A percentile compares a stretch with the other conserved stretches of the same genome.
phyloP scores from a whole-genome alignment of 169 alveolate genomes.

The Eimeria mitis region DNA sequence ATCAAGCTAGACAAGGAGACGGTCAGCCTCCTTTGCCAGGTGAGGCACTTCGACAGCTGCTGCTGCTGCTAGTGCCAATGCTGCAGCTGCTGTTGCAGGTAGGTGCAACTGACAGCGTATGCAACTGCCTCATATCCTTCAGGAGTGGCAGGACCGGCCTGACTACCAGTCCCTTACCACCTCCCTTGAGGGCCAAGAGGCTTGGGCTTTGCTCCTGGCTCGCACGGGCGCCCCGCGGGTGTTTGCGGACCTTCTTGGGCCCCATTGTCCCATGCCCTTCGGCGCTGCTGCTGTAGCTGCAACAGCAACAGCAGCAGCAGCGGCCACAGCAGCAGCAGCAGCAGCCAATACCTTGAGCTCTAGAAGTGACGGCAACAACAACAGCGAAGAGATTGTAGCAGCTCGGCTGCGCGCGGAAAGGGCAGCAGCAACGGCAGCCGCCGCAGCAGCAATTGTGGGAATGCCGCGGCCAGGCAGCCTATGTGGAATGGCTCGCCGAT shows the following conservation, averaged over 20 bases:
- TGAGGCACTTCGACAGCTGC: not conserved
- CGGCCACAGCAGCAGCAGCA: constrained; percentile 56
- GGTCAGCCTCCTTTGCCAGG: constrained; percentile 43
- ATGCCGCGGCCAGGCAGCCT: constrained; percentile 58
- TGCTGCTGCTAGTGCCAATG: not conserved
- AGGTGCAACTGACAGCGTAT: not conserved
- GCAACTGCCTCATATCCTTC: constrained; percentile 10
- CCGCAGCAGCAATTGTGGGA: constrained; percentile 44
- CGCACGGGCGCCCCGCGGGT: constrained; percentile 60
- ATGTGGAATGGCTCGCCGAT: constrained; percentile 50
- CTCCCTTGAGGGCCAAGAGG: constrained; percentile 34
- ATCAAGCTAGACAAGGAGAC: constrained; percentile 1
- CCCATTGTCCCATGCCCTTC: constrained; percentile 55
- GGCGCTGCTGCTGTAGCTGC: constrained; percentile 68
- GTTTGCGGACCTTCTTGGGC: constrained; percentile 32
- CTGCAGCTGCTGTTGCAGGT: not conserved
- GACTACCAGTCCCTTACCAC: constrained; percentile 13
- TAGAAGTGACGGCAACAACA: not conserved
- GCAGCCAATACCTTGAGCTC: constrained; percentile 6
- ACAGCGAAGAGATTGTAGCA: constrained; percentile 6
- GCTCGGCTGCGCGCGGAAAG: constrained; percentile 21
- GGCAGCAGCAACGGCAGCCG: constrained; percentile 67
- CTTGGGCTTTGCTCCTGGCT: constrained; percentile 20
- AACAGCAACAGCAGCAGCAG: constrained; percentile 47
- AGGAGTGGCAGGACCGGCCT: constrained; percentile 72